phyloP scores from a whole-genome alignment of 2,329 filamentous ascomycete genomes.

The Botrytis squamosa region DNA sequence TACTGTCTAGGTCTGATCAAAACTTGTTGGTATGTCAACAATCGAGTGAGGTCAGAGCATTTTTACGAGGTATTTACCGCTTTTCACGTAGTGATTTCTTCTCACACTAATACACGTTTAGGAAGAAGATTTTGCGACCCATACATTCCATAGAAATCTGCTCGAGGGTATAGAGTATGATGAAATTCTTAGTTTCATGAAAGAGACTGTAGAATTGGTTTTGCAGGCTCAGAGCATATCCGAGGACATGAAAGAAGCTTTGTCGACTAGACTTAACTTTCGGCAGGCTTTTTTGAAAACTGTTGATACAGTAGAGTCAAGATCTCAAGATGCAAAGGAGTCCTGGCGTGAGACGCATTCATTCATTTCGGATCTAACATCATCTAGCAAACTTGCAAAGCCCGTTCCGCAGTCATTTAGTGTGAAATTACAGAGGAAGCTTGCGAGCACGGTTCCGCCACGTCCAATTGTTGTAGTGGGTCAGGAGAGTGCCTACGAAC shows the following conservation, averaged over 20 bases:
- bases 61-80: slow-evolving; percentile 73
- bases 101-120: slow-evolving; percentile 40
- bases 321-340: slow-evolving; percentile 43
- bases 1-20: slow-evolving; percentile 87
- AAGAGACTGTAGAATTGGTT: slow-evolving; percentile 38
- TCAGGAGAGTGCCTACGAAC: slow-evolving; percentile 67
- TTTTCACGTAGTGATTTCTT: background rate
- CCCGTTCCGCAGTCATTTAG: slow-evolving; percentile 79
- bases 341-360: slow-evolving; percentile 44
- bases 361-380: slow-evolving; percentile 54
- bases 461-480: slow-evolving; percentile 79
- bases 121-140: slow-evolving; percentile 96
- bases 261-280: slow-evolving; percentile 65
- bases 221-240: slow-evolving; percentile 28
- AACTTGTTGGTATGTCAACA: slow-evolving; percentile 74
- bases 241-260: slow-evolving; percentile 49
- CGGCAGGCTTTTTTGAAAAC: slow-evolving; percentile 61
- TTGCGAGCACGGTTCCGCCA: slow-evolving; percentile 92
- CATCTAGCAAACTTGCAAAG: slow-evolving; percentile 60
- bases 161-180: slow-evolving; percentile 61
- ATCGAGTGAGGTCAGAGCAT: slow-evolving; percentile 75
- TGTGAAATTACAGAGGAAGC: slow-evolving; percentile 81
- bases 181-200: slow-evolving; percentile 34
- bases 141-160: slow-evolving; percentile 80
- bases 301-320: slow-evolving; percentile 51